Evolutionary conservation across 306 rosid species (phyloP).

Genomic region (Quercus gilva): DNA sequence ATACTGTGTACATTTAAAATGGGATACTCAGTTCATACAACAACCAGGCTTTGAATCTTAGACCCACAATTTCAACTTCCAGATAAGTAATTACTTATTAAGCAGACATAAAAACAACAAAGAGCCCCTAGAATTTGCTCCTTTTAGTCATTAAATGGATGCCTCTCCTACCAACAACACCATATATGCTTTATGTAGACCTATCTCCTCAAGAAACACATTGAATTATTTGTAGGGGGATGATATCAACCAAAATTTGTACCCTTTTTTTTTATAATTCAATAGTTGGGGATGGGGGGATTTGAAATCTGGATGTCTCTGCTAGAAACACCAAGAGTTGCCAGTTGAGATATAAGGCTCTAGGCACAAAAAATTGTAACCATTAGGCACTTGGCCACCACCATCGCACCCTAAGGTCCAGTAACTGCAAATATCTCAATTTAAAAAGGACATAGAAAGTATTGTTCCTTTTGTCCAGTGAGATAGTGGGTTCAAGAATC

Average conservation of each 20-base stretch:
- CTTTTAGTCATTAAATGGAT: conserved; percentile 1
- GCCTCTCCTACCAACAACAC: conserved; percentile 1
- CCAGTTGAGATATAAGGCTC: too few relatives aligned
- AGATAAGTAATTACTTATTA: not conserved
- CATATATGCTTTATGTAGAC: not conserved
- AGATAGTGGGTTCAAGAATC: too few relatives aligned
- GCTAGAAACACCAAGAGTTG: too few relatives aligned
- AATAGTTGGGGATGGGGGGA: too few relatives aligned
- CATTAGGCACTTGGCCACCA: not conserved
- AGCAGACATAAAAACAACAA: not conserved
- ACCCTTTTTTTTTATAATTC: not conserved
- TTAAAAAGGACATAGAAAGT: not conserved
- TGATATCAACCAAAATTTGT: not conserved
- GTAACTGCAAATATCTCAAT: not conserved
- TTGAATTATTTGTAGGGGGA: not conserved
- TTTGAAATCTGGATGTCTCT: too few relatives aligned
- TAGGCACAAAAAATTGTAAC: too few relatives aligned
- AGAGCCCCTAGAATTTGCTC: not conserved
- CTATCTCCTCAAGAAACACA: not conserved
- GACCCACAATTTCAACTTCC: not conserved
- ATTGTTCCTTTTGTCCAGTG: too few relatives aligned
- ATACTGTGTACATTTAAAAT: not conserved
- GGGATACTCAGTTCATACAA: not conserved
- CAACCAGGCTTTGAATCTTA: not conserved
- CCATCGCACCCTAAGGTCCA: not conserved